Evolutionary conservation across 2,329 filamentous ascomycete species (phyloP).

Genomic region (Colletotrichum somersetense): DNA sequence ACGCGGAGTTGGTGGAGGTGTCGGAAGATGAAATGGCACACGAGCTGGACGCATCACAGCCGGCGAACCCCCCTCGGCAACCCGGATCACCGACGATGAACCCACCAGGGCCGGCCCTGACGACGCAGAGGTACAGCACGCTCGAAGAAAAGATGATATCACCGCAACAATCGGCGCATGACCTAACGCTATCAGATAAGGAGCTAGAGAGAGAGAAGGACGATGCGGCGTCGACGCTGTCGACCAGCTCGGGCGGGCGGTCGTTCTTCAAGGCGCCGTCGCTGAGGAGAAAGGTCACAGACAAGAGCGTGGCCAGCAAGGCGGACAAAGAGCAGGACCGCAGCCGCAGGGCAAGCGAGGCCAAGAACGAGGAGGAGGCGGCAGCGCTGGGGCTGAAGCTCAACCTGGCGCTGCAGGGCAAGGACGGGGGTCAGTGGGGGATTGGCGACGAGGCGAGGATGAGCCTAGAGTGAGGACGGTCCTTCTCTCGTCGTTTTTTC

Average conservation of each 20-base stretch:
- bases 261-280: constrained; percentile 59
- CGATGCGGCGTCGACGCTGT: constrained; percentile 61
- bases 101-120: constrained; percentile 33
- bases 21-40: constrained; percentile 48
- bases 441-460: constrained; percentile 88
- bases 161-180: constrained; percentile 46
- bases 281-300: constrained; percentile 56
- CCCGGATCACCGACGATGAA: constrained; percentile 30
- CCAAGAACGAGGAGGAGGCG: constrained; percentile 58
- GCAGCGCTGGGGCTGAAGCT: constrained; percentile 59
- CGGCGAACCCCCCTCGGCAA: constrained; percentile 21
- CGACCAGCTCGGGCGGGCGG: constrained; percentile 58
- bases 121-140: constrained; percentile 52
- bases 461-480: constrained; percentile 74
- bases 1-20: constrained; percentile 92
- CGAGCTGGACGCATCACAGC: constrained; percentile 36
- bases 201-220: constrained; percentile 47
- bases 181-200: constrained; percentile 37
- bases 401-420: constrained; percentile 66
- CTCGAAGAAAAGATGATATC: constrained; percentile 54
- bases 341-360: constrained; percentile 56
- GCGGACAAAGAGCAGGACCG: constrained; percentile 51
- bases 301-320: constrained; percentile 45
- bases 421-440: constrained; percentile 76
- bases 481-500: no score